Percentiles rank a stretch among this genome's conserved stretches.
Conservation (phyloP, 2,329 filamentous ascomycete genomes). For the Claviceps fusiformis region DNA sequence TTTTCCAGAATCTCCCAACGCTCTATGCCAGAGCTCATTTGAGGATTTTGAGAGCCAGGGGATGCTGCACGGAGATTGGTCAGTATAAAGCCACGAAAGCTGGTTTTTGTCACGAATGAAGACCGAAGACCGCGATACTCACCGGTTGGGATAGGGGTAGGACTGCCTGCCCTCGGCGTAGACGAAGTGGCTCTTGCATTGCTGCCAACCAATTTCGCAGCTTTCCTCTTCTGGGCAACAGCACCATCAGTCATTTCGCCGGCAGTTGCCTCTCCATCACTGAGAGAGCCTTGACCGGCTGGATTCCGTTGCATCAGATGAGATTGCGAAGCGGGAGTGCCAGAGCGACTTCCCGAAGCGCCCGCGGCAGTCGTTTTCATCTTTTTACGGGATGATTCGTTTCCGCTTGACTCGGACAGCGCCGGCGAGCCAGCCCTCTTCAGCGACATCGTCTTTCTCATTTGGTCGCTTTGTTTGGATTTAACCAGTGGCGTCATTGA, state of each 20-base stretch:
- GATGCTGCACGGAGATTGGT: slow-evolving; percentile 13
- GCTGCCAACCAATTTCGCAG: slow-evolving; percentile 39
- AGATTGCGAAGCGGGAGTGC: slow-evolving; percentile 36
- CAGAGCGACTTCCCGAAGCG: slow-evolving; percentile 38
- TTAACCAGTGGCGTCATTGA: slow-evolving; percentile 42
- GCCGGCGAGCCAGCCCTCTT: slow-evolving; percentile 82
- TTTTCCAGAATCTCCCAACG: slow-evolving; percentile 40
- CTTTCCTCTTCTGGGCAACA: slow-evolving; percentile 32
- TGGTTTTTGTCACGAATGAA: background rate
- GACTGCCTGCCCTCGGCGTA: slow-evolving; percentile 50
- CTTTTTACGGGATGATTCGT: slow-evolving; percentile 71
- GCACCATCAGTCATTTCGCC: slow-evolving; percentile 51
- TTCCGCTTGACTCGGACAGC: slow-evolving; percentile 80
- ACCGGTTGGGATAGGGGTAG: slow-evolving; percentile 30
- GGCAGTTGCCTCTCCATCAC: slow-evolving; percentile 59
- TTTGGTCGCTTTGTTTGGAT: slow-evolving; percentile 22
- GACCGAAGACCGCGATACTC: slow-evolving; percentile 11
- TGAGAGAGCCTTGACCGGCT: slow-evolving; percentile 44
- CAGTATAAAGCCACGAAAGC: background rate
- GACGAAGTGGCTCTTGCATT: slow-evolving; percentile 38
- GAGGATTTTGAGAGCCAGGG: slow-evolving; percentile 23
- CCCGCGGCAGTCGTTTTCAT: slow-evolving; percentile 49
- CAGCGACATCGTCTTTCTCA: slow-evolving; percentile 46
- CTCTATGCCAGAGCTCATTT: slow-evolving; percentile 25
- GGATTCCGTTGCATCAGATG: slow-evolving; percentile 27